Conservation (phyloP, 1,139 yeast genomes). For the Yamadazyma conglobata region DNA sequence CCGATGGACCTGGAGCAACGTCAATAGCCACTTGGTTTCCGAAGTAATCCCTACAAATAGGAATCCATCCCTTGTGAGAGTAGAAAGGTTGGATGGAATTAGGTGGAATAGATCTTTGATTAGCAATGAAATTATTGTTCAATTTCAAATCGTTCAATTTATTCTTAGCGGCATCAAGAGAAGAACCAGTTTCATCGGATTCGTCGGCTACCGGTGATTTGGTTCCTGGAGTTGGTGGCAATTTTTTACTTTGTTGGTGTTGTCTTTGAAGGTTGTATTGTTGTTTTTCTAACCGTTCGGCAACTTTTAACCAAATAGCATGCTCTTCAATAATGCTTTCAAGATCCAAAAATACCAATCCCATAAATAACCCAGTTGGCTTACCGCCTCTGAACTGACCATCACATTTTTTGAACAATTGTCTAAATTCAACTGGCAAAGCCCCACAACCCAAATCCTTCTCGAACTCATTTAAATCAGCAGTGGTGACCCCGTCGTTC, state of each 20-base stretch:
- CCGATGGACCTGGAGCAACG: slow-evolving; percentile 59
- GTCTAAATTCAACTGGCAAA: slow-evolving; percentile 73
- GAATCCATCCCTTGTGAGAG: slow-evolving; percentile 60
- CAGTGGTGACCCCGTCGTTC: slow-evolving; percentile 66
- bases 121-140: slow-evolving; percentile 38
- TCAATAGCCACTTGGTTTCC: slow-evolving; percentile 65
- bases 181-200: slow-evolving; percentile 16
- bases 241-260: slow-evolving; percentile 14
- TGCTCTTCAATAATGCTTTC: slow-evolving; percentile 71
- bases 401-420: slow-evolving; percentile 70
- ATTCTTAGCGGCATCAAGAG: slow-evolving; percentile 14
- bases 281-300: slow-evolving; percentile 47
- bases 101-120: slow-evolving; percentile 57
- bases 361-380: slow-evolving; percentile 73
- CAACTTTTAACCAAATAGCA: slow-evolving; percentile 69
- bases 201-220: slow-evolving; percentile 9
- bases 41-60: slow-evolving; percentile 52
- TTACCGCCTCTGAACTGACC: slow-evolving; percentile 78
- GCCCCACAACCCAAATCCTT: slow-evolving; percentile 61
- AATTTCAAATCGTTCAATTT: slow-evolving; percentile 8
- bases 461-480: slow-evolving; percentile 76
- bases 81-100: slow-evolving; percentile 54
- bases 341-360: slow-evolving; percentile 65
- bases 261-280: slow-evolving; percentile 32
- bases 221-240: slow-evolving; percentile 4